Base-by-base conservation (phyloP, 306 rosid species). In the Aeschynomene evenia region DNA sequence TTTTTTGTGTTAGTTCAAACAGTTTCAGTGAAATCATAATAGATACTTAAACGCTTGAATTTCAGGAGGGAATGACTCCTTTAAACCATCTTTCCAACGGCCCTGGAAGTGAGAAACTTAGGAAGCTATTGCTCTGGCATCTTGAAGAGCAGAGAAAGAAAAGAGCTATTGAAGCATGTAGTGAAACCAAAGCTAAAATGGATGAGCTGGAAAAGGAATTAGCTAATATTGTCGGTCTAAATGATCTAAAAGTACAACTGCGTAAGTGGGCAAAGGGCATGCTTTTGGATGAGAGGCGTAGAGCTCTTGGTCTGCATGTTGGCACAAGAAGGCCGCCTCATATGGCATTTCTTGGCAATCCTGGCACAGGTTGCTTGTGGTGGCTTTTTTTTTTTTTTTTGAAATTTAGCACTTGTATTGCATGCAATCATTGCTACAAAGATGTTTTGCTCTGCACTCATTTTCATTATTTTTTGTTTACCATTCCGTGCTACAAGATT, bases 271-370 rank as follows among this genome's bases (percentile, higher is more conserved):
- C 99, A 20, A 95, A 86, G 80, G 97, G 99, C 29, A 89, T 95
- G 95, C 97, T 95, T 79, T 83, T 95, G 92, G 99, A 95, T 73
- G 99, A 95, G 92, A 85, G 89, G 78, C 97, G 99, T 20, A 84
- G 91, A 82, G 89, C 97, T 14, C 89, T 91, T 71, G 97, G 97
- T 65, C 86, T 95, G 29, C 90, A 77, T 75, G 93, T 95, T 68
- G 99, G 99, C 64, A 53, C 81, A 13, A 86, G 97, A 79, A 91
- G 87, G 80, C 83, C 97, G 8, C 99, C 99, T 72, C 99, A 95
- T 79, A 89, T 95, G 99, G 99, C 99, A 42, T 95, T 95, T 79
- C 96, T 91, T 52, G 99, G 99, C 52, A 91, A 95, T 82, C 99
- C 99, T 5, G 99, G 97, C 80, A 91, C 99, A 78, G 99, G 98